Evolutionary conservation across 768 basidiomycete genomes (phyloP).

Genomic region (Gelatoporia subvermispora): DNA sequence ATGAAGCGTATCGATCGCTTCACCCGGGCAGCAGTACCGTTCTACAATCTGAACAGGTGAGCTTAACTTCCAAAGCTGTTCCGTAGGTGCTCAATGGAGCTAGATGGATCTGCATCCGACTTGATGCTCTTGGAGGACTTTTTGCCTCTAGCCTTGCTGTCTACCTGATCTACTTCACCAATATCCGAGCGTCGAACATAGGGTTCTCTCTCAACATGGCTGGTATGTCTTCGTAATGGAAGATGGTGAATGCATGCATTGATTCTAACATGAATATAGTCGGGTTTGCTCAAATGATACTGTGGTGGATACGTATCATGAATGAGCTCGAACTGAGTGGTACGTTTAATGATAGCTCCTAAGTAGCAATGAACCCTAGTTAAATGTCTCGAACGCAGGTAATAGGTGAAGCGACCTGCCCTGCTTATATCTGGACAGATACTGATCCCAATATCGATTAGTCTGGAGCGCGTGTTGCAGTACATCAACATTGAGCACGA

Average conservation of each 20-base stretch:
- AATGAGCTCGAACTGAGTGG: too few species aligned
- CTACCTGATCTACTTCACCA: constrained; percentile 43
- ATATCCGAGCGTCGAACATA: constrained; percentile 36
- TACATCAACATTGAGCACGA: constrained; percentile 56
- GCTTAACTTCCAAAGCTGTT: neutral
- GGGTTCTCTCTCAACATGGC: too few species aligned
- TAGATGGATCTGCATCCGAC: constrained; percentile 44
- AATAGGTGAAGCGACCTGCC: constrained; percentile 19
- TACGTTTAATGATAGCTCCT: too few species aligned
- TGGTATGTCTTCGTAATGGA: too few species aligned
- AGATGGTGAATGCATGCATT: too few species aligned
- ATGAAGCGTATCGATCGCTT: too few species aligned
- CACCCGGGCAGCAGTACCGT: too few species aligned
- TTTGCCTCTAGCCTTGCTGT: constrained; percentile 48
- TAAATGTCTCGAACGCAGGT: constrained; percentile 7
- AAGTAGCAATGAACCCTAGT: too few species aligned
- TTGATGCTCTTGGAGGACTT: constrained; percentile 51
- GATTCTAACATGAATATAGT: too few species aligned
- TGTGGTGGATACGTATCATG: too few species aligned
- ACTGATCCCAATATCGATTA: constrained; percentile 13
- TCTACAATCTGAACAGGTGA: constrained; percentile 42
- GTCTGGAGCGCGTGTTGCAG: constrained; percentile 47
- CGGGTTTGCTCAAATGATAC: too few species aligned
- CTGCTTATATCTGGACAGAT: neutral
- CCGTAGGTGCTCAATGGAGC: neutral